A percentile compares a stretch with the other conserved stretches of the same genome.
phyloP scores from a whole-genome alignment of 176 grass and related monocot species.

The Ensete ventricosum region DNA sequence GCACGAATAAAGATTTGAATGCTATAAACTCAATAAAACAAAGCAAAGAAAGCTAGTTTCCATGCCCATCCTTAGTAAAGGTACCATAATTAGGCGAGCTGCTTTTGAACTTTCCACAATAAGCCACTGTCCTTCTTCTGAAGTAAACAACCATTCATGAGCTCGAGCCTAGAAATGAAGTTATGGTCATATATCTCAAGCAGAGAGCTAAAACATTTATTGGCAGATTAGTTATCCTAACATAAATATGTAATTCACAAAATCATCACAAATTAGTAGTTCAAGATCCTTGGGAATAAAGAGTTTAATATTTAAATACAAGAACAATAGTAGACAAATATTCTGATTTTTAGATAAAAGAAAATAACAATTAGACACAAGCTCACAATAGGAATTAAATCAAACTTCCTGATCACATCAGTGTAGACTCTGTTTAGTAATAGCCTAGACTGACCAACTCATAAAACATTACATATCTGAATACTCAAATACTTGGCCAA shows the following conservation, averaged over 20 bases:
- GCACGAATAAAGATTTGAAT: not conserved
- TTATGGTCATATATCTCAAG: conserved; percentile 7
- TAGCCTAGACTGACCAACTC: not conserved
- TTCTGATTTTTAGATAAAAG: not conserved
- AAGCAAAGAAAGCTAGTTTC: not conserved
- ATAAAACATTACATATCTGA: not conserved
- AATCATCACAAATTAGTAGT: not conserved
- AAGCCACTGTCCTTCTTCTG: conserved; percentile 93
- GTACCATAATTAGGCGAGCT: conserved; percentile 83
- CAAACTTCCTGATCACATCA: not conserved
- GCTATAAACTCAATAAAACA: conserved; percentile 16
- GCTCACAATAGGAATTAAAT: not conserved
- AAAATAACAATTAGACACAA: not conserved
- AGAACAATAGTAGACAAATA: not conserved
- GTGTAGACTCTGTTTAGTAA: not conserved
- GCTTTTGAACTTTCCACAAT: conserved; percentile 83
- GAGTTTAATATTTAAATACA: not conserved
- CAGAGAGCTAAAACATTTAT: not conserved
- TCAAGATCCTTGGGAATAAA: not conserved
- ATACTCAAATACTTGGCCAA: no score
- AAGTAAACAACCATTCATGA: conserved; percentile 88
- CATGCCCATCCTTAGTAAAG: not conserved
- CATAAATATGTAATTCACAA: not conserved
- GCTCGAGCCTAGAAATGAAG: conserved; percentile 57
- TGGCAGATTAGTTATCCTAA: not conserved